phyloP scores from a whole-genome alignment of 2,329 filamentous ascomycete genomes.

The Parafenestella ontariensis region DNA sequence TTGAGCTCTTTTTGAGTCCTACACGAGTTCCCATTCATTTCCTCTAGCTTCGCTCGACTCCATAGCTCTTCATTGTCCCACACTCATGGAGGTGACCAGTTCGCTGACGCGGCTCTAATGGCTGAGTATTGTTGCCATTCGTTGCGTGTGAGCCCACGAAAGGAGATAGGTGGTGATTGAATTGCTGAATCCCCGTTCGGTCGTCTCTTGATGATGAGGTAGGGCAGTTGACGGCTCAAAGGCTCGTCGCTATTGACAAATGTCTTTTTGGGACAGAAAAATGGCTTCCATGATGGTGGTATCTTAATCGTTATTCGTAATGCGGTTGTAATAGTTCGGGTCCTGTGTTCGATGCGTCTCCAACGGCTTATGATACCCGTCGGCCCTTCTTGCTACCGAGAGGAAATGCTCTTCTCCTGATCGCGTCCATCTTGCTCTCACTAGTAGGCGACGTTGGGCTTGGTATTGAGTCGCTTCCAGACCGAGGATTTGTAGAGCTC shows the following conservation, averaged over 20 bases:
- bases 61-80: neutral
- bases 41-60: neutral
- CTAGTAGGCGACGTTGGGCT: constrained; percentile 38
- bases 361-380: constrained; percentile 6
- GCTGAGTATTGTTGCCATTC: neutral
- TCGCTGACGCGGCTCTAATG: no score
- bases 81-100: neutral
- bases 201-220: neutral
- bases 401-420: constrained; percentile 36
- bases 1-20: neutral
- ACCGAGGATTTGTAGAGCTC: constrained; percentile 21
- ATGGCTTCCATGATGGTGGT: constrained; percentile 23
- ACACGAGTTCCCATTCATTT: neutral
- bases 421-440: constrained; percentile 32
- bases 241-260: neutral
- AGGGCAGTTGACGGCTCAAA: neutral
- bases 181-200: neutral
- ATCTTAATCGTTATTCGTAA: constrained; percentile 1
- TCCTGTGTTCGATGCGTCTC: neutral
- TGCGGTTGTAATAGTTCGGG: no score
- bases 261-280: constrained; percentile 28
- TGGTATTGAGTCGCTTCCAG: constrained; percentile 30
- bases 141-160: neutral
- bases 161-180: neutral
- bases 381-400: constrained; percentile 45